Percentiles rank a stretch among this genome's conserved stretches.
Evolutionary conservation across 2,329 filamentous ascomycete species (phyloP).

Genomic region (Shiraia sp.): DNA sequence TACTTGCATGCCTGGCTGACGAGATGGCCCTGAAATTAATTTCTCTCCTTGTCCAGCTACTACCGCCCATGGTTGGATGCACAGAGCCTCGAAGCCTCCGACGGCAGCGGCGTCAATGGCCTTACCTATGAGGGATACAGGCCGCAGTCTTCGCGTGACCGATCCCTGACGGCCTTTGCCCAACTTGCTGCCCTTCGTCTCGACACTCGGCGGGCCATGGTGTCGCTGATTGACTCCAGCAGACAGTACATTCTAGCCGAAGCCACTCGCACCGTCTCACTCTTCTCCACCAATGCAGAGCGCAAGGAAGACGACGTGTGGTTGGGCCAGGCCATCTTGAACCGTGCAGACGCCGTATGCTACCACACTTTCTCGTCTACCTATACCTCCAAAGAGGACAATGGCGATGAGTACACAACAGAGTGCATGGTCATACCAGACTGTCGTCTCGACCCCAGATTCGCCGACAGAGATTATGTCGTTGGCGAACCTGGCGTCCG

Average conservation of each 20-base stretch:
- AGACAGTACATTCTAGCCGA: conserved; percentile 46
- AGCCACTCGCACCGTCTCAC: conserved; percentile 41
- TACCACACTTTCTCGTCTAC: conserved; percentile 32
- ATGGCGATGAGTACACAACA: conserved; percentile 21
- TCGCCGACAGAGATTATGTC: conserved; percentile 30
- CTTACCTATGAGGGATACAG: conserved; percentile 29
- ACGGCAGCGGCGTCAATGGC: conserved; percentile 26
- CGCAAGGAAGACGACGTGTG: conserved; percentile 30
- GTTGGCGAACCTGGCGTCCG: conserved; percentile 30
- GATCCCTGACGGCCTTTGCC: conserved; percentile 40
- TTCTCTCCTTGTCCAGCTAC: conserved; percentile 23
- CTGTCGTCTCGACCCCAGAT: conserved; percentile 27
- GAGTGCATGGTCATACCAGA: conserved; percentile 33
- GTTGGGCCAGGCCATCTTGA: conserved; percentile 38
- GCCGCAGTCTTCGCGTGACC: conserved; percentile 28
- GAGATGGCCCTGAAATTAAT: conserved; percentile 2
- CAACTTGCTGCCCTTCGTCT: conserved; percentile 42
- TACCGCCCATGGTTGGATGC: conserved; percentile 43
- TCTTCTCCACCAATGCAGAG: conserved; percentile 30
- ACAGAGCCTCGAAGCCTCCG: conserved; percentile 33
- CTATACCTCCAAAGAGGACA: conserved; percentile 21
- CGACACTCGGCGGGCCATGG: conserved; percentile 38
- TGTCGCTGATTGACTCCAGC: conserved; percentile 43
- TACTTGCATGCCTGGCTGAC: neutral
- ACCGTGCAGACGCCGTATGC: conserved; percentile 33